Evolutionary conservation across 495 filamentous ascomycete species (phyloP).

Genomic region (Hypoxylon subgilvum): DNA sequence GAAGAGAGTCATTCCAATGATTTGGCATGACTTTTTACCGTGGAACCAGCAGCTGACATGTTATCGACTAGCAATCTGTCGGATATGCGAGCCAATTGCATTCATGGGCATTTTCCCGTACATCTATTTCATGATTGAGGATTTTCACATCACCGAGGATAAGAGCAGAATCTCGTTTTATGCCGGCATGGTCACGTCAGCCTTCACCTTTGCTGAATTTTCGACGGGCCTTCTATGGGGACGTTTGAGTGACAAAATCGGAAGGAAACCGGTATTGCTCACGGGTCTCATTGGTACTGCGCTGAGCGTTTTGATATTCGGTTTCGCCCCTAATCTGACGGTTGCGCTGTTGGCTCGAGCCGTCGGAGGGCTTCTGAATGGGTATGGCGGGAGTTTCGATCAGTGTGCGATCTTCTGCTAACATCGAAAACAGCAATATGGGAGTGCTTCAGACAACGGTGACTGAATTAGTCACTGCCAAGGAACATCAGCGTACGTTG

Average conservation of each 20-base stretch:
- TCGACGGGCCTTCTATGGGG: slow-evolving; percentile 91
- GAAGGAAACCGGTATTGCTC: slow-evolving; percentile 89
- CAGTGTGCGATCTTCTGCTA: slow-evolving; percentile 10
- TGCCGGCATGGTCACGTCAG: slow-evolving; percentile 93
- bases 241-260: slow-evolving; percentile 86
- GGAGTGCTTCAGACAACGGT: slow-evolving; percentile 95
- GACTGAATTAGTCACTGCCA: slow-evolving; percentile 86
- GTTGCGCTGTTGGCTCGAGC: slow-evolving; percentile 87
- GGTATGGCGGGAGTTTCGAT: slow-evolving; percentile 58
- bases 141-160: slow-evolving; percentile 82
- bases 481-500: slow-evolving; percentile 83
- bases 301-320: slow-evolving; percentile 91
- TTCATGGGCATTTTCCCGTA: slow-evolving; percentile 99
- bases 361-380: slow-evolving; percentile 89
- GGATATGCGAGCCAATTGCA: slow-evolving; percentile 97
- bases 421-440: slow-evolving; percentile 68
- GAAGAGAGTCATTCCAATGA: slow-evolving; percentile 9
- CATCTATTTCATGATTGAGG: slow-evolving; percentile 96
- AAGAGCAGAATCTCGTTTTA: slow-evolving; percentile 85
- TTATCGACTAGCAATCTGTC: slow-evolving; percentile 71
- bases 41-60: slow-evolving; percentile 44
- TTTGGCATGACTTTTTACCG: slow-evolving; percentile 12
- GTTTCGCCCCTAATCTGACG: slow-evolving; percentile 83
- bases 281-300: slow-evolving; percentile 87
- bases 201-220: slow-evolving; percentile 96